phyloP scores from a whole-genome alignment of 116 monocot genomes.

The Dioscorea cayenensis region DNA sequence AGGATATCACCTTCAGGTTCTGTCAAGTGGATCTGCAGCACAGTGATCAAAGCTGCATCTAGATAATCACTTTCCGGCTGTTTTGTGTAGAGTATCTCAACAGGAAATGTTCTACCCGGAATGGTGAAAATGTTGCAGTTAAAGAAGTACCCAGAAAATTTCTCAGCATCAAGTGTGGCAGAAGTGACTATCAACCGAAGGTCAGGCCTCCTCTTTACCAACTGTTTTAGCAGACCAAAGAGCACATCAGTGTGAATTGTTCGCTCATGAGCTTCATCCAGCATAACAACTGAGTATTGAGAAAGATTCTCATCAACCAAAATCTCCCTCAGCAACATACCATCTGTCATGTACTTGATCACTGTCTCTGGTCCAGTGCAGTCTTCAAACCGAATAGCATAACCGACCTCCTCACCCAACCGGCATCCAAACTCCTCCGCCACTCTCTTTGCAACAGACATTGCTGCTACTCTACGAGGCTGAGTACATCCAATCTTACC shows the following conservation, averaged over 20 bases:
- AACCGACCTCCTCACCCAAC: conserved; percentile 40
- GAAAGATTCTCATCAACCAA: conserved; percentile 38
- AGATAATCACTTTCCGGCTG: conserved; percentile 30
- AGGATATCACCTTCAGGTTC: conserved; percentile 26
- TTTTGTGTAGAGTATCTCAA: conserved; percentile 24
- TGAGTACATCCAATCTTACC: conserved; percentile 23
- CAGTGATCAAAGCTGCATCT: conserved; percentile 30
- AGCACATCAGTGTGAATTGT: conserved; percentile 52
- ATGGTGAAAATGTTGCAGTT: conserved; percentile 6
- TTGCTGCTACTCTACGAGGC: conserved; percentile 26
- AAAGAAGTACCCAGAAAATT: conserved; percentile 23
- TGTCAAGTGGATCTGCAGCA: conserved; percentile 28
- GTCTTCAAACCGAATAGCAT: conserved; percentile 34
- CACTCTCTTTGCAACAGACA: conserved; percentile 15
- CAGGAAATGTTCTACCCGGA: conserved; percentile 19
- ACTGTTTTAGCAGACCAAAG: conserved; percentile 29
- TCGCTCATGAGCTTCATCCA: conserved; percentile 64
- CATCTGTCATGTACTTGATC: conserved; percentile 43
- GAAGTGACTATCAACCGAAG: conserved; percentile 16
- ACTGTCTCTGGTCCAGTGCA: conserved; percentile 14
- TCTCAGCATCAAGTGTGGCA: conserved; percentile 39
- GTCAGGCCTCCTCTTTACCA: conserved; percentile 13
- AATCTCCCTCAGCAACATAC: conserved; percentile 49
- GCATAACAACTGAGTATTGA: conserved; percentile 45
- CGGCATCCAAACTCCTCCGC: conserved; percentile 23